Evolutionary conservation across 2,329 filamentous ascomycete species (phyloP), one percentile per base, ranked within the genome.

Genomic region (Thielaviopsis musarum): DNA sequence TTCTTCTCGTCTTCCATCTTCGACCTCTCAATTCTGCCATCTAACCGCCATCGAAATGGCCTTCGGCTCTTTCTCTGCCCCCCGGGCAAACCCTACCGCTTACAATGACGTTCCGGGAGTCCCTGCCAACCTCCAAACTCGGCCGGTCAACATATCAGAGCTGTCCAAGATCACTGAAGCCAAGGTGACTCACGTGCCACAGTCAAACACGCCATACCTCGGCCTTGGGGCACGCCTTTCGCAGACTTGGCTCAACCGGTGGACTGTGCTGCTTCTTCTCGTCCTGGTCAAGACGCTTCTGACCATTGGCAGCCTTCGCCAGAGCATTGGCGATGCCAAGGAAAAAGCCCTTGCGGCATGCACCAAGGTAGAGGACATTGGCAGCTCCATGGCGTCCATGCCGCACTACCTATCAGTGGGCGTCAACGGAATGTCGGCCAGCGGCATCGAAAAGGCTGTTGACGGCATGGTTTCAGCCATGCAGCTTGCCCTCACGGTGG

Each of bases 381-480:
- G 91, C 63, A 96, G 90, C 69, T 81, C 89, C 62, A 91, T 98
- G 88, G 93, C 91, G 48, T 97, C 93, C 45, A 95, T 97, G 90
- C 93, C 93, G 60, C 87, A 96, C 71, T 97, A 95, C 73, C 84
- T 97, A 69, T 87, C 91, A 1, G 76, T 80, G 57, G 93, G 93
- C 59, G 84, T 96, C 69, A 98, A 98, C 72, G 81, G 88, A 61
- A 74, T 97, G 65, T 86, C 88, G 7, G 88, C 89, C 34, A 78
- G 78, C 54, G 85, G 88, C 59, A 84, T 97, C 65, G 88, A 91
- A 65, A 83, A 85, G 65, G 83, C 89, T 9, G 83, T 97, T 64
- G 79, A 83, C 63, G 91, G 82, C 55, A 79, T 97, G 69, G 87
- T 93, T 70, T 76, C 82, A 51, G 83, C 93, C 72, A 77, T 97